Evolutionary conservation across 805 yeast genomes (phyloP).

Genomic region (Kodamaea hsintzibuensis): DNA sequence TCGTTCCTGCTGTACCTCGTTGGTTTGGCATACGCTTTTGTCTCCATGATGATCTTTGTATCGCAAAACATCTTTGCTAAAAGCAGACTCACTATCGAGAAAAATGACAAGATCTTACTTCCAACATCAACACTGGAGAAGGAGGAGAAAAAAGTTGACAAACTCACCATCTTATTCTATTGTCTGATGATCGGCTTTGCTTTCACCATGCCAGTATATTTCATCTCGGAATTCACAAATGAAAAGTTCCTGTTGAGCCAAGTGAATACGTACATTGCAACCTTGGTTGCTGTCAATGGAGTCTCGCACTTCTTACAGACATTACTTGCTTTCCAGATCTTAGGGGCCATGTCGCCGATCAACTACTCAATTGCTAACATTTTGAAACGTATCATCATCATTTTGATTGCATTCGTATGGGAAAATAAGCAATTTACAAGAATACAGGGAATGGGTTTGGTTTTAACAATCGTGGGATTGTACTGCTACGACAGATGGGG

Average conservation of each 20-base stretch:
- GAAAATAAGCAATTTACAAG: conserved; percentile 47
- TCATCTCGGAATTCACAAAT: conserved; percentile 51
- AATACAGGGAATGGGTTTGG: conserved; percentile 37
- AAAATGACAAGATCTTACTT: conserved; percentile 20
- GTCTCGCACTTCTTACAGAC: conserved; percentile 70
- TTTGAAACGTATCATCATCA: conserved; percentile 70
- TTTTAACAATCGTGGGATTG: conserved; percentile 40
- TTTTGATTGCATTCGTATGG: conserved; percentile 62
- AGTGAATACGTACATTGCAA: conserved; percentile 30
- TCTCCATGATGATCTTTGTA: conserved; percentile 68
- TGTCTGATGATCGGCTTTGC: conserved; percentile 70
- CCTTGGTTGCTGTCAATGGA: conserved; percentile 60
- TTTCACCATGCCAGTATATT: conserved; percentile 66
- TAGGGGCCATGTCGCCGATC: conserved; percentile 72
- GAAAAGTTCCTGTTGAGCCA: conserved; percentile 29
- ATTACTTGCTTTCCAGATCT: conserved; percentile 70
- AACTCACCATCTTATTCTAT: conserved; percentile 67
- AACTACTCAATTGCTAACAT: conserved; percentile 80
- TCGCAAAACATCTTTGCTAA: conserved; percentile 82
- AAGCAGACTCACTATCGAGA: conserved; percentile 56
- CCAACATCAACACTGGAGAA: conserved; percentile 23
- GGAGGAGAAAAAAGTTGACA: conserved; percentile 52
- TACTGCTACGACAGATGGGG: conserved; percentile 47
- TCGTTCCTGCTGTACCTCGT: conserved; percentile 19
- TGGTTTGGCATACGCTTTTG: conserved; percentile 53